phyloP scores from a whole-genome alignment of 140 eudicot species.

The Flaveria floridana region DNA sequence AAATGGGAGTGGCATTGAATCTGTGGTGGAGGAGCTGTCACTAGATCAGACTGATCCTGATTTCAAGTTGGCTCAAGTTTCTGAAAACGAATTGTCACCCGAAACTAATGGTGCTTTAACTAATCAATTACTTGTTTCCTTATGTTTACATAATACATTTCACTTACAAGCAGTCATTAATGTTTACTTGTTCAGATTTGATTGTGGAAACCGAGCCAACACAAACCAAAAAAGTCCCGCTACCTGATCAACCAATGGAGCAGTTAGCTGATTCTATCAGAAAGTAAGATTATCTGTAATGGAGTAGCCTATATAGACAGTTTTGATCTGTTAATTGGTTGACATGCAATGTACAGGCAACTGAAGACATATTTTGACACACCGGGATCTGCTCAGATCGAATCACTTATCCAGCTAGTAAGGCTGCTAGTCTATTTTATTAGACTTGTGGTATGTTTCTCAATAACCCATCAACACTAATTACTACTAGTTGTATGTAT shows the following conservation, averaged over 20 bases:
- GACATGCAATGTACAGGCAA: slow-evolving; percentile 49
- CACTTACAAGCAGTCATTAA: neutral
- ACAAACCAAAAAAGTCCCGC: slow-evolving; percentile 61
- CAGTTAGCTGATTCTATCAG: slow-evolving; percentile 61
- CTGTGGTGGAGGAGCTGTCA: slow-evolving; percentile 72
- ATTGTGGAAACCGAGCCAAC: slow-evolving; percentile 76
- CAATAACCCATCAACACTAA: neutral
- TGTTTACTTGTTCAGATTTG: slow-evolving; percentile 45
- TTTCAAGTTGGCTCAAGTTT: slow-evolving; percentile 50
- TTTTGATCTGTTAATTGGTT: neutral
- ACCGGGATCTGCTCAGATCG: slow-evolving; percentile 58
- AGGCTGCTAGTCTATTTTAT: slow-evolving; percentile 82
- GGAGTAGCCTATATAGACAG: slow-evolving; percentile 5
- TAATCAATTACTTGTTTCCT: neutral
- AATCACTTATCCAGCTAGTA: slow-evolving; percentile 72
- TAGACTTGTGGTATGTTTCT: slow-evolving; percentile 56
- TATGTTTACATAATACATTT: neutral
- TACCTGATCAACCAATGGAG: slow-evolving; percentile 53
- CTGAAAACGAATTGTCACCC: slow-evolving; percentile 47
- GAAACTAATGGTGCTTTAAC: slow-evolving; percentile 44
- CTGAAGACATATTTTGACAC: slow-evolving; percentile 79
- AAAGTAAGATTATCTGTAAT: slow-evolving; percentile 39
- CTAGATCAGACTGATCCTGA: slow-evolving; percentile 47
- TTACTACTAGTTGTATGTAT: neutral
- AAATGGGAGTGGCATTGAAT: slow-evolving; percentile 62